Base-by-base conservation (phyloP, 2,329 filamentous ascomycete genomes). In the Cucurbitaria berberidis region DNA sequence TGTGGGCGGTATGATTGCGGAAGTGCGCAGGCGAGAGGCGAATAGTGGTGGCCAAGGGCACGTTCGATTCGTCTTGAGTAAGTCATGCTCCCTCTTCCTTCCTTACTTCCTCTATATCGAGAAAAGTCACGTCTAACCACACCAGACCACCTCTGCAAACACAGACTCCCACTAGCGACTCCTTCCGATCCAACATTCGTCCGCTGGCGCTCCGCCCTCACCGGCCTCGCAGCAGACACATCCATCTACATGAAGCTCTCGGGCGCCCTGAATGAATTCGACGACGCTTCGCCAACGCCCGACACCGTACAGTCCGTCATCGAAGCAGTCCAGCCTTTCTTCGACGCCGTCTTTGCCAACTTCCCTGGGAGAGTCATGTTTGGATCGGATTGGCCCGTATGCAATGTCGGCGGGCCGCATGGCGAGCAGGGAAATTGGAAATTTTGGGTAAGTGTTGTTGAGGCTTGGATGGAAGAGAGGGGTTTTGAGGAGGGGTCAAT, bases 331-430 rank as follows among this genome's bases (percentile, higher is more conserved):
- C 32, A n/a, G 1, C 53, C 60, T 4, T 53, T 55, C 30, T 21
- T 60, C 11, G 36, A 55, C 13, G 46, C 51, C 46, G 78, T 93
- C 0, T 84, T 96, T 46, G 83, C 86, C 24, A 83, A 83, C 1
- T 97, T 96, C 68, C 77, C 89, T 0, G 71, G 79, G 19, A 82
- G 91, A 59, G 82, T 95, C 70, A 92, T 98, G 88, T 97, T 95
- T 74, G 93, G 89, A 21, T 93, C 89, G 60, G 92, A 97, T 74
- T 98, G 93, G 93, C 93, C 93, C 2, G 88, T 97, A 0, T 96
- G 91, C 76, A 93, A 91, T 57, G 78, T 91, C 29, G 84, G 84
- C 0, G 83, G 83, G 2, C 82, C 82, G 0, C 76, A 74, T 0
- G 80, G 80, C 36, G 78, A 82, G 42, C 75, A 79, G 19, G 64